phyloP scores from a whole-genome alignment of 306 rosid species.

The Cicer bijugum region DNA sequence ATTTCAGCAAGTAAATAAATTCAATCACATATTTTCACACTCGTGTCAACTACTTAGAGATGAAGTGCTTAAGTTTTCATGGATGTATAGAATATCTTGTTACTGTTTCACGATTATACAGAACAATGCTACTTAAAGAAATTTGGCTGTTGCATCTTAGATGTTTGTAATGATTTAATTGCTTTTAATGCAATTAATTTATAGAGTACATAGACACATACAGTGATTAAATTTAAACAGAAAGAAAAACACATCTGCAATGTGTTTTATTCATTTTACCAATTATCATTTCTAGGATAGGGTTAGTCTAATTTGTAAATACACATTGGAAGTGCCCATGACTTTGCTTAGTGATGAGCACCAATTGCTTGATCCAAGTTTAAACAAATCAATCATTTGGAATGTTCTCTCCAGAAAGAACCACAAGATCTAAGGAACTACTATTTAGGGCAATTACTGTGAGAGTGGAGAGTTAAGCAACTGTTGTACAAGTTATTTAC shows the following conservation, averaged over 20 bases:
- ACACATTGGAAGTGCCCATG: conserved; percentile 1
- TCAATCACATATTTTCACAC: conserved; percentile 10
- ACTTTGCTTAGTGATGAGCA: neutral
- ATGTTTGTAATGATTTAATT: conserved; percentile 26
- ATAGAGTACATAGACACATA: neutral
- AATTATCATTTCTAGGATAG: conserved; percentile 1
- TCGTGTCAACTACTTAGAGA: conserved; percentile 24
- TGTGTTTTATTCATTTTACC: neutral
- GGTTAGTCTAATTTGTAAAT: conserved; percentile 15
- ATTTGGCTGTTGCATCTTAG: conserved; percentile 12
- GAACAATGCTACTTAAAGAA: neutral
- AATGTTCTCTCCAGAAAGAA: neutral
- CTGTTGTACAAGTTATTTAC: neutral
- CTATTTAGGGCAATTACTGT: conserved; percentile 5
- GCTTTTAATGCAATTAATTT: conserved; percentile 7
- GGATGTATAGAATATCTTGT: conserved; percentile 11
- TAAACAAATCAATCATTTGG: conserved; percentile 10
- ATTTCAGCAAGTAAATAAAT: conserved; percentile 22
- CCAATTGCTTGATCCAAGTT: neutral
- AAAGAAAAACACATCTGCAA: neutral
- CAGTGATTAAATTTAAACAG: conserved; percentile 3
- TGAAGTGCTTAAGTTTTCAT: conserved; percentile 21
- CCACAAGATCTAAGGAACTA: neutral
- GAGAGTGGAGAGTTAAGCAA: conserved; percentile 13
- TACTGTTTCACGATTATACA: conserved; percentile 19